Evolutionary conservation across 805 yeast species (phyloP).

Genomic region (Cyberlindnera petersonii): DNA sequence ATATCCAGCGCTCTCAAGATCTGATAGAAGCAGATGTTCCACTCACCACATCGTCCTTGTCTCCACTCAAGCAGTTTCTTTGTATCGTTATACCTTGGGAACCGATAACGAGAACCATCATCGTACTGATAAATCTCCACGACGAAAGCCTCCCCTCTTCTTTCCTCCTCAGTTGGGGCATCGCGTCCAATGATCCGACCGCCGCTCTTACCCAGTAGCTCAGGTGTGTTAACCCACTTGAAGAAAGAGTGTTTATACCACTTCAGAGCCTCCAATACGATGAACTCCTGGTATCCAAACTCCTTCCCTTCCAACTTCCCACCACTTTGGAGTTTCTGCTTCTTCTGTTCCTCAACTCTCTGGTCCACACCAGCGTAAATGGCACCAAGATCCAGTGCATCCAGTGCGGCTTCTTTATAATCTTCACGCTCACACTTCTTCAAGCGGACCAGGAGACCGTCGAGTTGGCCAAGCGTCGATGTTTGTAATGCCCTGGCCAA

Average conservation of each 20-base stretch:
- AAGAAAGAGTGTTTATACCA: conserved; percentile 82
- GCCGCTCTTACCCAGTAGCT: conserved; percentile 51
- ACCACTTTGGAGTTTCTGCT: conserved; percentile 20
- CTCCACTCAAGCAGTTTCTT: conserved; percentile 55
- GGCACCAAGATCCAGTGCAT: conserved; percentile 52
- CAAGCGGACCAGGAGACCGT: background rate
- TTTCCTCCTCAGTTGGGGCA: conserved; percentile 43
- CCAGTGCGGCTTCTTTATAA: conserved; percentile 44
- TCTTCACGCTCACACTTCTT: conserved; percentile 8
- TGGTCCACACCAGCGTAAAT: conserved; percentile 61
- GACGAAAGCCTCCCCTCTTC: conserved; percentile 44
- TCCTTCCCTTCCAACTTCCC: conserved; percentile 8
- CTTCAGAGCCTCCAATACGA: conserved; percentile 52
- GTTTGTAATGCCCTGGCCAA: background rate
- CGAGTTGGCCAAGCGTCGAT: background rate
- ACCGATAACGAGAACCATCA: conserved; percentile 49
- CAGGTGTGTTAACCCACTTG: conserved; percentile 74
- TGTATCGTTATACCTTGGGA: conserved; percentile 77
- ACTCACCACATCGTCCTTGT: conserved; percentile 90
- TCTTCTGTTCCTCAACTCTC: conserved; percentile 32
- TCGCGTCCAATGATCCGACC: conserved; percentile 36
- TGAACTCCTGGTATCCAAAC: conserved; percentile 49
- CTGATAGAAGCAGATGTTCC: conserved; percentile 82
- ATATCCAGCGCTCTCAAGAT: conserved; percentile 64
- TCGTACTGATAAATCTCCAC: conserved; percentile 66